Percentiles rank a stretch among this genome's conserved stretches.
Conservation (phyloP, 2,329 filamentous ascomycete species). For the Epichloe festucae region DNA sequence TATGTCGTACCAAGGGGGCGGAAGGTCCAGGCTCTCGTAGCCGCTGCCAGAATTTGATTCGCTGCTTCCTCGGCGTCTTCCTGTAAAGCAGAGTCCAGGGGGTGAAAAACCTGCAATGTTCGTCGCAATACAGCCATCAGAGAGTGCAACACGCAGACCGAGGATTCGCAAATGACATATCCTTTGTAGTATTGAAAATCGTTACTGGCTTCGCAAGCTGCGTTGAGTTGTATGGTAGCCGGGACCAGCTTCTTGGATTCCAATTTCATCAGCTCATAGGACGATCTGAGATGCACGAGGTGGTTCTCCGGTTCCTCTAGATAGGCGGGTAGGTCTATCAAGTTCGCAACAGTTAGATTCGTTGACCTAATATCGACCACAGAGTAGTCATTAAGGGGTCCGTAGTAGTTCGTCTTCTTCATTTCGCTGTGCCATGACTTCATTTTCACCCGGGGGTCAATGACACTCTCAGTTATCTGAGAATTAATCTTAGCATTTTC, state of each 20-base stretch:
- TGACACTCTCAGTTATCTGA: conserved; percentile 5
- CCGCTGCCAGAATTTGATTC: neutral
- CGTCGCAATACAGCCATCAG: conserved; percentile 4
- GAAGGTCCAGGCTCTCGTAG: conserved; percentile 4
- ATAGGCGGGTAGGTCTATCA: conserved; percentile 2
- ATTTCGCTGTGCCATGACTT: conserved; percentile 1
- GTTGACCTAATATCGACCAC: conserved; percentile 5
- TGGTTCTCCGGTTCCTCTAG: conserved; percentile 5
- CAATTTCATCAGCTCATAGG: conserved; percentile 5
- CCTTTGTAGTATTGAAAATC: conserved; percentile 3
- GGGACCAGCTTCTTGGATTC: conserved; percentile 2
- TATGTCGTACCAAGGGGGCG: conserved; percentile 4
- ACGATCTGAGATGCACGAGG: neutral
- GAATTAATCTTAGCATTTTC: neutral
- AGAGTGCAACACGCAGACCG: conserved; percentile 3
- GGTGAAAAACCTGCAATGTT: conserved; percentile 3
- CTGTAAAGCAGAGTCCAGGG: neutral
- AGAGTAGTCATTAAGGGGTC: conserved; percentile 5
- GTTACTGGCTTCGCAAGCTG: neutral
- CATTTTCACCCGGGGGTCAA: conserved; percentile 2
- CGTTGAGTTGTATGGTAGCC: neutral
- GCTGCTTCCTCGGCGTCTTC: neutral
- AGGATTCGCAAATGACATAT: conserved; percentile 6
- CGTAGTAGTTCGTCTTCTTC: conserved; percentile 4
- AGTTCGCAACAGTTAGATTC: conserved; percentile 4